phyloP scores from a whole-genome alignment of 768 basidiomycete species.

The Pleurotus salmoneostramineus region DNA sequence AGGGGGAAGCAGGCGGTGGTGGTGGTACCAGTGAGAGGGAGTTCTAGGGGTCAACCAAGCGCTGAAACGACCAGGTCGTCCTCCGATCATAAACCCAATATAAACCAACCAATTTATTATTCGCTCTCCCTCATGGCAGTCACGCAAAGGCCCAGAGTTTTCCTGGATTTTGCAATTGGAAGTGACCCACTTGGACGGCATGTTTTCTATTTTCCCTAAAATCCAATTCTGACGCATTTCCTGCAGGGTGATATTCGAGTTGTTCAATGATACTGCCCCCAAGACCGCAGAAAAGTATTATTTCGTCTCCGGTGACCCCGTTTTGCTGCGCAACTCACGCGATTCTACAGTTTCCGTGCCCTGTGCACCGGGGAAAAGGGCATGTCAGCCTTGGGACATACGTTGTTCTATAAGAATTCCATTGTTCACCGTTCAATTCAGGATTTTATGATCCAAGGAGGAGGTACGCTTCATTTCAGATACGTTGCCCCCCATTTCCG shows the following conservation, averaged over 20 bases:
- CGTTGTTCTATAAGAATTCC: constrained; percentile 80
- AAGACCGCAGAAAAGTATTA: constrained; percentile 77
- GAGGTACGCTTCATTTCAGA: constrained; percentile 41
- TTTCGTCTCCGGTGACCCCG: too few species aligned
- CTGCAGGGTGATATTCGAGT: constrained; percentile 66
- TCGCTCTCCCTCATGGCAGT: background rate
- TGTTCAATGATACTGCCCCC: constrained; percentile 69
- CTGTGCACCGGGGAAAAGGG: constrained; percentile 88
- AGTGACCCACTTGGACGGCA: constrained; percentile 53
- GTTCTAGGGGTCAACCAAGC: background rate
- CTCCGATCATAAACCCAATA: background rate
- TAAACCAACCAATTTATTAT: background rate
- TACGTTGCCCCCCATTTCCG: background rate
- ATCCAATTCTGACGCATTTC: constrained; percentile 5
- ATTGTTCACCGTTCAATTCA: constrained; percentile 77
- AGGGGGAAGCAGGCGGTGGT: background rate
- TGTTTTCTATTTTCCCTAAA: constrained; percentile 9
- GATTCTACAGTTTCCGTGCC: constrained; percentile 63
- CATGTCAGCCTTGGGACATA: constrained; percentile 58
- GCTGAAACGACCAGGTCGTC: too few species aligned
- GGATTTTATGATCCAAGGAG: constrained; percentile 79
- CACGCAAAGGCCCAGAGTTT: constrained; percentile 60
- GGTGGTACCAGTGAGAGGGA: background rate
- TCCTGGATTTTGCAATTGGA: constrained; percentile 62
- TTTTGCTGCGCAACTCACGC: constrained; percentile 1